Percentiles rank a stretch among this genome's conserved stretches.
These are phyloP conservation scores for Cucurbita maxima DNA, from an alignment of 306 rosid species.

Conservation along the genomic window DNA sequence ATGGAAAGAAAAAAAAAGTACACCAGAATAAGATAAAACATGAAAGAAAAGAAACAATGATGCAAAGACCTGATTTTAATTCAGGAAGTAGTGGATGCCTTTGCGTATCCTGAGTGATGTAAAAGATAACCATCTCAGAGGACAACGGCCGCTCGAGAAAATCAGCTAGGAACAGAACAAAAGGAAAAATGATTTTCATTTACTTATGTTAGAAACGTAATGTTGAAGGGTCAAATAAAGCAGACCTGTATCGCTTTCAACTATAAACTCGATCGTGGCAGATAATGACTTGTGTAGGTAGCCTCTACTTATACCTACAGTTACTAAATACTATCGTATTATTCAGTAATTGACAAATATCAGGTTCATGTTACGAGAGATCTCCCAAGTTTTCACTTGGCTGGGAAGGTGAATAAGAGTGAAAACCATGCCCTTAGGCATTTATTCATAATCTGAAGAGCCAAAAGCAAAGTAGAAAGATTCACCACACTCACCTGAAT, in stretches of 20 bases:
- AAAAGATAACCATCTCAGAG: constrained; percentile 71
- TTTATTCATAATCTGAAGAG: background rate
- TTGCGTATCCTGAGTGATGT: constrained; percentile 93
- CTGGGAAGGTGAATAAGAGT: background rate
- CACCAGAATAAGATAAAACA: background rate
- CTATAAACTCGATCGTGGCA: constrained; percentile 64
- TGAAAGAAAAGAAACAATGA: background rate
- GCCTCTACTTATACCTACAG: constrained; percentile 78
- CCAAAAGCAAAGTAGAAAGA: background rate
- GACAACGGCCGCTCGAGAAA: constrained; percentile 52
- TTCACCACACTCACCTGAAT: constrained; percentile 50
- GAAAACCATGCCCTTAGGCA: background rate
- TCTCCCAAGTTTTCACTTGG: too few species aligned
- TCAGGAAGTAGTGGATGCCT: constrained; percentile 85
- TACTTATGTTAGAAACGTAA: background rate
- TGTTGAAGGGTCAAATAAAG: background rate
- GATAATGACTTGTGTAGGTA: constrained; percentile 76
- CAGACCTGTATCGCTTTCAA: constrained; percentile 71
- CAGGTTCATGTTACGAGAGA: constrained; percentile 7
- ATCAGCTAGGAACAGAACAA: constrained; percentile 36
- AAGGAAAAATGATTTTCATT: background rate
- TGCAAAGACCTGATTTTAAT: constrained; percentile 55
- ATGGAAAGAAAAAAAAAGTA: background rate
- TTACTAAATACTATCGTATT: constrained; percentile 49
- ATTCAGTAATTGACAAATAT: constrained; percentile 20